Evolutionary conservation across 179 eudicot species (phyloP).

Genomic region (Vitellaria paradoxa): DNA sequence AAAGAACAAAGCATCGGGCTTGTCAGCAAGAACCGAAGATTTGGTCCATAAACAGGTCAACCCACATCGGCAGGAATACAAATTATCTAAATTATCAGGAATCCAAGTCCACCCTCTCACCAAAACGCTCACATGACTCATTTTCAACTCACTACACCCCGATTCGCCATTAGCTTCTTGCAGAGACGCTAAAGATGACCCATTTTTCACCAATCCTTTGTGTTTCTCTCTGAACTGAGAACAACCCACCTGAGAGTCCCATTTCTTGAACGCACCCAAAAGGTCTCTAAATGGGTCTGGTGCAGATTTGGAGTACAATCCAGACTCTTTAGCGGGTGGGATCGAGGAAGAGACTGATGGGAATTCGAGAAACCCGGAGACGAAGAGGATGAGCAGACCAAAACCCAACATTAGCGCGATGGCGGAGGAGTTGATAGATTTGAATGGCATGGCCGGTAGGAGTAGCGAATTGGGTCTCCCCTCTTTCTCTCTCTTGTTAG

Average conservation of each 20-base stretch:
- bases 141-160: constrained; percentile 51
- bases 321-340: constrained; percentile 15
- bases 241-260: constrained; percentile 85
- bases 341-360: constrained; percentile 45
- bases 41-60: constrained; percentile 91
- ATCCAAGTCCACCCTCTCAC: constrained; percentile 98
- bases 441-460: constrained; percentile 34
- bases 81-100: constrained; percentile 89
- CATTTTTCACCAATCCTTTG: constrained; percentile 34
- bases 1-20: constrained; percentile 82
- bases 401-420: constrained; percentile 46
- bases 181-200: constrained; percentile 40
- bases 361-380: constrained; percentile 54
- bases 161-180: constrained; percentile 43
- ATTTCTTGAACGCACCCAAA: constrained; percentile 46
- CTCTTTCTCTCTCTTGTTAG: constrained; percentile 6
- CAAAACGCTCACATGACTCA: constrained; percentile 74
- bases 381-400: constrained; percentile 46
- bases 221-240: constrained; percentile 49
- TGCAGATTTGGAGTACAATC: constrained; percentile 18
- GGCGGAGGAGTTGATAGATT: constrained; percentile 46
- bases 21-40: constrained; percentile 75
- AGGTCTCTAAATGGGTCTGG: constrained; percentile 65
- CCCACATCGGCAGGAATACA: constrained; percentile 86
- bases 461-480: constrained; percentile 5